Base-by-base conservation (phyloP, 257 asterid species). In the Paulownia fortunei region DNA sequence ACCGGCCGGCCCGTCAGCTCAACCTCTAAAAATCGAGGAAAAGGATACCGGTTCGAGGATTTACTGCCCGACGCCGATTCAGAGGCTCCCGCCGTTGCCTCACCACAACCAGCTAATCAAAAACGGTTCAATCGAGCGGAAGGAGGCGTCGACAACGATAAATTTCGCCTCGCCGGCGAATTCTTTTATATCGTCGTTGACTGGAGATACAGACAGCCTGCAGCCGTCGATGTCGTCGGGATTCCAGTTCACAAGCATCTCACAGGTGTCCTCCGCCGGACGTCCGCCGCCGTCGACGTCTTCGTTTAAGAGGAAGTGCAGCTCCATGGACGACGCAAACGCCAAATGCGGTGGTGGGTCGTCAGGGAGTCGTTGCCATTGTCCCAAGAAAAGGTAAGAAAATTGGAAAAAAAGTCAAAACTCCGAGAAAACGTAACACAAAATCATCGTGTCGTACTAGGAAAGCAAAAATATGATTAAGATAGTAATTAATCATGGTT, bases 11-110 rank as follows among this genome's bases (percentile, higher is more conserved):
- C 70, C 71, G 3, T 16, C 72, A 1, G 2, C 51, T 3, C 39
- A 51, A 46, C 34, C 56, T 3, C 73, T n/a, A 34, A 55, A 27
- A 60, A 30, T 82, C 4, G 86, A 81, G 79, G 84, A n/a, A 55
- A 87, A 18, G 42, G 84, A 54, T 8, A 4, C 77, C 5, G 78
- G 73, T 12, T 18, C 92, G 8, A 94, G 78, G 79, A 74, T 88
- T 23, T 87, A 86, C 82, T 80, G 87, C 59, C 97, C 96, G 4
- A 83, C 89, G 8, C 96, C 94, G 74, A 64, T 90, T 15, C 97
- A 92, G 69, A 70, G 94, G 56, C 76, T 94, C 61, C 98, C 99
- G 68, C 99, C 99, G 47, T 88, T 92, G 63, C 97, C 97, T 42
- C 81, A 73, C 75, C 78, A 74, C 84, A 88, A 86, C 80, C 91